These are phyloP conservation scores for Pestalotiopsis sp. DNA, from an alignment of 2,329 filamentous ascomycete species.

Conservation along the genomic window DNA sequence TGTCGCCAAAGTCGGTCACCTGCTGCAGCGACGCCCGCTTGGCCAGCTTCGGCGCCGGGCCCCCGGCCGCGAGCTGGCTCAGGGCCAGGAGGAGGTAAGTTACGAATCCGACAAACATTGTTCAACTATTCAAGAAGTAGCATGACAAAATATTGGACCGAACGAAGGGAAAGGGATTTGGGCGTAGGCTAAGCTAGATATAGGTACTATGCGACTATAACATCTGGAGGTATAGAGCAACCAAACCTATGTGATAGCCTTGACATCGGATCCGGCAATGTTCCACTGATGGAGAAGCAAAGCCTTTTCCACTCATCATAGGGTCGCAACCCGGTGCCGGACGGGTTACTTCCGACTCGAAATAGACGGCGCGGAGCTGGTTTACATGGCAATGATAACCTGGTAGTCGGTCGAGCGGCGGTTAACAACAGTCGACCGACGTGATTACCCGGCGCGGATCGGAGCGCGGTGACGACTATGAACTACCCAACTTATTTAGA, in stretches of 20 bases:
- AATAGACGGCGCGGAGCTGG: not conserved
- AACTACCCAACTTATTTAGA: not conserved
- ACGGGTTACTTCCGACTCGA: not conserved
- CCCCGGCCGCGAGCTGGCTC: slow-evolving; percentile 10
- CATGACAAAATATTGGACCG: not conserved
- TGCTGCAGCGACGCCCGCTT: slow-evolving; percentile 23
- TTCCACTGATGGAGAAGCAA: not conserved
- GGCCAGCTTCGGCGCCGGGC: slow-evolving; percentile 8
- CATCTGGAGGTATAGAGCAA: not conserved
- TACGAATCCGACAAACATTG: slow-evolving; percentile 12
- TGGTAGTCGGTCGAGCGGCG: not conserved
- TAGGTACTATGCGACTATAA: not conserved
- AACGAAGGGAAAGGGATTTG: too few species aligned
- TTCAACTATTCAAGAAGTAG: not conserved
- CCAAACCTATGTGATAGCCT: not conserved
- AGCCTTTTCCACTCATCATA: not conserved
- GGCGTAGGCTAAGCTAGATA: not conserved
- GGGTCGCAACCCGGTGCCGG: not conserved
- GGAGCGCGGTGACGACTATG: not conserved
- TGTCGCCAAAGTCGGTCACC: slow-evolving; percentile 31
- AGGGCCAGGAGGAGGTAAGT: slow-evolving; percentile 16
- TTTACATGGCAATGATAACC: not conserved
- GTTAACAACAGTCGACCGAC: not conserved
- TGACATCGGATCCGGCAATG: not conserved
- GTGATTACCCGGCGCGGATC: not conserved